Conservation (phyloP, 148 eudicot species). For the Drosera capensis region DNA sequence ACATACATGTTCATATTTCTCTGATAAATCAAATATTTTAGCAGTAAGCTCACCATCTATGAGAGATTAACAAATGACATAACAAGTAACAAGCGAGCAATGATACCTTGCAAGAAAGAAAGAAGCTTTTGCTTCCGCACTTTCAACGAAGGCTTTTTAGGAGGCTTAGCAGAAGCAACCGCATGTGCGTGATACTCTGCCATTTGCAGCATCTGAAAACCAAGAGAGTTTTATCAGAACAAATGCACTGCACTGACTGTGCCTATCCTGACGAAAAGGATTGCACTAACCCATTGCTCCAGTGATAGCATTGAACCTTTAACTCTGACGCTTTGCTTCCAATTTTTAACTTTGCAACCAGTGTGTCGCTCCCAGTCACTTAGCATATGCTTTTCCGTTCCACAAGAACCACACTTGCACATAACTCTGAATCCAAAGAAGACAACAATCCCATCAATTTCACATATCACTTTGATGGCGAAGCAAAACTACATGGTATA, state of each 20-base stretch:
- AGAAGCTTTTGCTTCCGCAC: conserved; percentile 83
- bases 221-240: conserved; percentile 14
- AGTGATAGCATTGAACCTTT: conserved; percentile 55
- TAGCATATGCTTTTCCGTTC: conserved; percentile 46
- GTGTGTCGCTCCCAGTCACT: conserved; percentile 86
- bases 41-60: conserved; percentile 4
- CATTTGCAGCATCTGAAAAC: conserved; percentile 77
- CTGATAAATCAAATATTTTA: conserved; percentile 22
- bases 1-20: conserved; percentile 75
- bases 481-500: background rate
- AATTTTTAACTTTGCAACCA: conserved; percentile 54
- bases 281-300: conserved; percentile 76
- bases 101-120: conserved; percentile 69
- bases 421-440: conserved; percentile 30
- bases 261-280: conserved; percentile 2
- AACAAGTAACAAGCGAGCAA: conserved; percentile 3
- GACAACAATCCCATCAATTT: background rate
- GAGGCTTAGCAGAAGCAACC: conserved; percentile 54
- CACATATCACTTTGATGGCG: background rate
- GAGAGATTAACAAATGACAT: background rate
- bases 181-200: conserved; percentile 75
- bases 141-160: conserved; percentile 73
- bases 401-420: conserved; percentile 69
- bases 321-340: conserved; percentile 62
- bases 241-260: too few species aligned